phyloP scores from a whole-genome alignment of 23 red algal species.

The Gracilaria domingensis region DNA sequence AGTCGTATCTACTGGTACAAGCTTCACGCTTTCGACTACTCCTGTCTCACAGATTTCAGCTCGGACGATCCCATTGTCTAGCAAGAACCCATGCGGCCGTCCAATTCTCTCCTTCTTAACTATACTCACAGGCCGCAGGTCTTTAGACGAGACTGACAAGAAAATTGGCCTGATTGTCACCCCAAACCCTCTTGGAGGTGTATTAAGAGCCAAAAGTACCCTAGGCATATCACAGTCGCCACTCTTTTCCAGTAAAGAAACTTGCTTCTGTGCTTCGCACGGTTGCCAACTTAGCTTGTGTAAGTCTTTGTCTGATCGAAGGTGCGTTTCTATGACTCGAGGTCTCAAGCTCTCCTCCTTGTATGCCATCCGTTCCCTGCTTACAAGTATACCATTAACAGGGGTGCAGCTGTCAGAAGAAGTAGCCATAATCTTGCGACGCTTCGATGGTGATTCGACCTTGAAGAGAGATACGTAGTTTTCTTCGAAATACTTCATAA shows the following conservation, averaged over 20 bases:
- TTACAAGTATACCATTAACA: neutral
- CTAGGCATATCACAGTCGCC: neutral
- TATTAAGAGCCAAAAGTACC: conserved; percentile 4
- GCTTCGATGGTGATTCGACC: neutral
- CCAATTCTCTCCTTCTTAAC: neutral
- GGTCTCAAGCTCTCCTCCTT: neutral
- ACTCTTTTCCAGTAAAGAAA: neutral
- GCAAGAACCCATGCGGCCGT: neutral
- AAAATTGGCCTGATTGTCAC: neutral
- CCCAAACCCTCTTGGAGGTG: neutral
- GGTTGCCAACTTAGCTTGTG: neutral
- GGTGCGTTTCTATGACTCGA: conserved; percentile 27
- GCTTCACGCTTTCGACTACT: conserved; percentile 29
- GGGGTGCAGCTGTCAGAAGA: neutral
- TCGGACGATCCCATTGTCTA: conserved; percentile 44
- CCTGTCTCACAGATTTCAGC: conserved; percentile 32
- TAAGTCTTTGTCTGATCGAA: neutral
- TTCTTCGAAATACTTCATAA: conserved; percentile 12
- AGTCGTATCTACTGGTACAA: neutral
- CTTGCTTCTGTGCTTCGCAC: neutral
- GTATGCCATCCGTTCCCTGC: conserved; percentile 2
- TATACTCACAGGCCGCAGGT: neutral
- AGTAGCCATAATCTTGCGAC: neutral
- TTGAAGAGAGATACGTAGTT: neutral
- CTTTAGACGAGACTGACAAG: neutral